Base-by-base conservation (phyloP, 2,329 filamentous ascomycete genomes). In the Xylaria sp. region DNA sequence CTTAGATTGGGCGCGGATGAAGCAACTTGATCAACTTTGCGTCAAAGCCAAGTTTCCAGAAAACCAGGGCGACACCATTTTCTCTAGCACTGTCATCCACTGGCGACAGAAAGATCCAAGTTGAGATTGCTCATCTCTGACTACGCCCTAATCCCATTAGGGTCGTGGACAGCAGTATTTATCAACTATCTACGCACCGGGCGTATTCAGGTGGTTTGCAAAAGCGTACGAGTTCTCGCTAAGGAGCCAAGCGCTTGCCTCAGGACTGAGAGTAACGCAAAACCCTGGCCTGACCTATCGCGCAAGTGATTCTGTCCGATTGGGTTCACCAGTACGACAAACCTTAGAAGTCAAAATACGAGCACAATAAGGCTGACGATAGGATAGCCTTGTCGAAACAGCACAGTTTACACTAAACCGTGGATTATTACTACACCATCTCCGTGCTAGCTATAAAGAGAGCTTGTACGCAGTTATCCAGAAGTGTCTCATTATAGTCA, bases 71-170 rank as follows among this genome's bases (percentile, higher is more conserved):
- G 75, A 79, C 59, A 77, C 76, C 6, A 79, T 79, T 1, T 84
- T 84, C 63, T 82, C 80, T 0, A 81, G 78, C 65, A 84, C 82
- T 0, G 74, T 71, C 21, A 78, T 84, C 8, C 83, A 84, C 63
- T 84, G 82, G 81, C 71, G 73, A 53, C 35, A 44, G 8, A 37
- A 32, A 53, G 58, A 59, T 29, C 13, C 63, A 25, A 32, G 37
- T n/a, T 64, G 57, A 68, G 32, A 53, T 25, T 8, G 4, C 42
- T 25, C 0, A 9, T 55, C 16, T 23, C 25, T 10, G 3, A 50
- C 25, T 47, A 9, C 13, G 2, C n/a, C 25, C 32, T 32, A 23
- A 29, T 61, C 21, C 25, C 2, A 5, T n/a, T 18, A 2, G 3
- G 12, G 6, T 12, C 4, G 25, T 18, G 27, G 27, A 35, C n/a